Evolutionary conservation across 371 early-diverging fungal genomes (phyloP), one percentile per base, ranked within the genome.

Genomic region (Mortierella sp.): DNA sequence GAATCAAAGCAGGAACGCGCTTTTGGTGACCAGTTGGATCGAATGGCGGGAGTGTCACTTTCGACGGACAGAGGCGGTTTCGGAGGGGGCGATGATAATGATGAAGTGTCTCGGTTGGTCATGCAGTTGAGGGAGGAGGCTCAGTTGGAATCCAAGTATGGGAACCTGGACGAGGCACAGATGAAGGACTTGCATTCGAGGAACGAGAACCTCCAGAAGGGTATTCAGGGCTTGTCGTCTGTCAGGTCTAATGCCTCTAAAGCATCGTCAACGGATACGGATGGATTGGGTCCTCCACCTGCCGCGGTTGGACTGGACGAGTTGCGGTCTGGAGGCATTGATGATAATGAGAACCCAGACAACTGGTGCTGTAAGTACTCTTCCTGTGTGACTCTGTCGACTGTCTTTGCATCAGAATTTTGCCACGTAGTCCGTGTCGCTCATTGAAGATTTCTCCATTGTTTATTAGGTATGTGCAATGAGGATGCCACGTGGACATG

Each of bases 361-460:
- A 90, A 90, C 77, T 93, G 93, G 93, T 93, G 93, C 76, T 90
- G 92, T 92, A 91, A 83, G 91, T 89, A 4, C 71, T 80, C 12
- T 11, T 51, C 5, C 12, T 60, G 32, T 60, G 16, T 38, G 6
- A 2, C 21, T 65, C 16, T 71, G 6, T n/a, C 51, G 49, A 54
- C 29, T 65, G n/a, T 29, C 41, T 27, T 51, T 56, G 11, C 63
- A 12, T 49, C 11, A 27, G 35, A 3, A 54, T 68, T 48, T 4
- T 38, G 38, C 65, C 65, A 65, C 41, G 41, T 65, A 35, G 35
- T 38, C 1, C 6, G 8, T 32, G 32, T 70, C 11, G 16, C 18
- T 78, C 14, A 18, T 38, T 24, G 3, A 14, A 46, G 3, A 3
- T 46, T 46, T 46, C 29, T 72, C 21, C 78, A 32, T 82, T 51